Evolutionary conservation across 148 eudicot genomes (phyloP), one percentile per base, ranked within the genome.

Genomic region (Diospyros kaki): DNA sequence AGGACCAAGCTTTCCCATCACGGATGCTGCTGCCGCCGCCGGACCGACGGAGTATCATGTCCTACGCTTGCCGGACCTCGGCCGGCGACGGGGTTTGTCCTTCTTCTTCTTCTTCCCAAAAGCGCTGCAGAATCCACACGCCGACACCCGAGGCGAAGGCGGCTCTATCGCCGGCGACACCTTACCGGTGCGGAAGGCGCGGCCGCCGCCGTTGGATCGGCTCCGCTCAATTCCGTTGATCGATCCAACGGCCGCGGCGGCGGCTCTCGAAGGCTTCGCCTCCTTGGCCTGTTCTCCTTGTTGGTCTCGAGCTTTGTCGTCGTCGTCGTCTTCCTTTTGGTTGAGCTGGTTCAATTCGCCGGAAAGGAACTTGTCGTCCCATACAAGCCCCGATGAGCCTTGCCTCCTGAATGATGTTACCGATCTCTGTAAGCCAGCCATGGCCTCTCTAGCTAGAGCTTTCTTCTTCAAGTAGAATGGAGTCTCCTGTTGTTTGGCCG

Each of bases 371-470:
- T 79, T 87, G 63, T 89, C 90, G 58, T 87, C 82, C 87, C 89
- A 89, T 39, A 89, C 86, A 1, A 77, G 74, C 5, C 93, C 93
- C 0, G 93, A 89, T 4, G 93, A 89, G 12, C 93, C 93, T 81
- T 89, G 93, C 9, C 93, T 75, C 38, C 93, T 41, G 76, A 89
- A 89, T 44, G 90, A 89, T n/a, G 76, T 53, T 7, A 82, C 70
- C 48, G 93, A 89, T 82, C 93, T 81, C 79, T 87, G 90, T 15
- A 84, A 70, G 42, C 81, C 82, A 12, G 78, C 82, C 87, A 84
- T 79, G 52, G 13, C 45, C 9, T 67, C 55, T 62, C 50, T 66
- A 52, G 66, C 58, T 75, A 44, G 77, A 75, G 66, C 45, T 67
- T 60, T 39, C 68, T 63, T 14, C 2, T 41, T n/a, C 18, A 2